Conservation (phyloP, 257 asterid species). For the Euphrasia confusa region DNA sequence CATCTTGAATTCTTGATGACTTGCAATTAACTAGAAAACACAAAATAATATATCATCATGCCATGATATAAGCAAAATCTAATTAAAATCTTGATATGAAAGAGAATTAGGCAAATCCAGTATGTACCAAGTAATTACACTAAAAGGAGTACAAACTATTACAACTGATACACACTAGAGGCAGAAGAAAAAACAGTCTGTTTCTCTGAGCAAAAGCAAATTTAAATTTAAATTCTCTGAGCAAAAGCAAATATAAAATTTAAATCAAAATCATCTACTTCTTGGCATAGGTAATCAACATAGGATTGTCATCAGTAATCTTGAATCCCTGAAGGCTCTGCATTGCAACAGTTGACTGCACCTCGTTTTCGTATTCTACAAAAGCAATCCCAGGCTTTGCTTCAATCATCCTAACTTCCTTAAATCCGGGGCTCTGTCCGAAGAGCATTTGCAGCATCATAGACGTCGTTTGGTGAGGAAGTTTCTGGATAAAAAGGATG, state of each 20-base stretch:
- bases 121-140: constrained; percentile 37
- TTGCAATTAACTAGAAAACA: neutral
- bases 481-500: constrained; percentile 80
- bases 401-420: constrained; percentile 94
- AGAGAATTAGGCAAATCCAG: constrained; percentile 2
- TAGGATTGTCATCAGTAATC: constrained; percentile 69
- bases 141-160: constrained; percentile 28
- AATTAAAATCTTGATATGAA: constrained; percentile 4
- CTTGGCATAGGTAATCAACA: constrained; percentile 89
- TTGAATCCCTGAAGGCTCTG: constrained; percentile 86
- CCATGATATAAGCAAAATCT: no score
- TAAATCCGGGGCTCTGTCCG: constrained; percentile 79
- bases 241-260: neutral
- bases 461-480: constrained; percentile 89
- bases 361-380: constrained; percentile 82
- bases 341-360: constrained; percentile 90
- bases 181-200: neutral
- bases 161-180: constrained; percentile 17
- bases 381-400: constrained; percentile 97
- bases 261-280: constrained; percentile 36
- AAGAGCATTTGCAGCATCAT: constrained; percentile 98
- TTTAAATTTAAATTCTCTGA: neutral
- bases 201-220: constrained; percentile 14
- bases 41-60: neutral
- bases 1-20: no score